Percentiles rank a stretch among this genome's conserved stretches.
Evolutionary conservation across 2,329 filamentous ascomycete species (phyloP).

Genomic region (Fusarium devonianum): DNA sequence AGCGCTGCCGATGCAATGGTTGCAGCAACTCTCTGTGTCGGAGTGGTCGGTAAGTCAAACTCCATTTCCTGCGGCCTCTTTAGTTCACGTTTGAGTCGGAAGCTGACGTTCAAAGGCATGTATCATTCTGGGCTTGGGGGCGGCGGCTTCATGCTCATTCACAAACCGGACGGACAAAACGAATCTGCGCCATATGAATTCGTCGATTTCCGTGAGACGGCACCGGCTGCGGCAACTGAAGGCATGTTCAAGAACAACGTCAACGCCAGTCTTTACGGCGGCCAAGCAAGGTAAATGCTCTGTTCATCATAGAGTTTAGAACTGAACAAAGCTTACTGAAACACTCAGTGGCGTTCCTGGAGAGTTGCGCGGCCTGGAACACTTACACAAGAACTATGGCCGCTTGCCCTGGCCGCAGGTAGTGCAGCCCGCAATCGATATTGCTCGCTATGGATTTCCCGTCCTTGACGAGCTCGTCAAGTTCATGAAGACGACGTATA

Average conservation of each 20-base stretch:
- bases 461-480: slow-evolving; percentile 74
- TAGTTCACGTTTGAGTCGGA: no score
- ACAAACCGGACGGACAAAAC: slow-evolving; percentile 60
- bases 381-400: slow-evolving; percentile 74
- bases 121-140: slow-evolving; percentile 77
- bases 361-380: slow-evolving; percentile 75
- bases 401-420: slow-evolving; percentile 70
- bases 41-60: slow-evolving; percentile 58
- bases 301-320: slow-evolving; percentile 12
- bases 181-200: slow-evolving; percentile 67
- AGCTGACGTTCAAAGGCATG: slow-evolving; percentile 52
- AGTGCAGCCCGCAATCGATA: slow-evolving; percentile 72
- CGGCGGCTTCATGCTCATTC: slow-evolving; percentile 81
- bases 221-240: slow-evolving; percentile 78
- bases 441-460: slow-evolving; percentile 76
- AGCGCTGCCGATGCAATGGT: slow-evolving; percentile 73
- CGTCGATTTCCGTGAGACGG: slow-evolving; percentile 86
- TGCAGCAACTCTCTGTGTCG: slow-evolving; percentile 69
- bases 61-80: no score
- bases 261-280: slow-evolving; percentile 69
- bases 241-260: slow-evolving; percentile 82
- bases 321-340: fast-evolving
- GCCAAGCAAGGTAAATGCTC: slow-evolving; percentile 71
- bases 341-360: slow-evolving; percentile 67
- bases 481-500: slow-evolving; percentile 66